A percentile compares a stretch with the other conserved stretches of the same genome.
Evolutionary conservation across 768 basidiomycete genomes (phyloP).

Genomic region (Leccinum fibrillosum): DNA sequence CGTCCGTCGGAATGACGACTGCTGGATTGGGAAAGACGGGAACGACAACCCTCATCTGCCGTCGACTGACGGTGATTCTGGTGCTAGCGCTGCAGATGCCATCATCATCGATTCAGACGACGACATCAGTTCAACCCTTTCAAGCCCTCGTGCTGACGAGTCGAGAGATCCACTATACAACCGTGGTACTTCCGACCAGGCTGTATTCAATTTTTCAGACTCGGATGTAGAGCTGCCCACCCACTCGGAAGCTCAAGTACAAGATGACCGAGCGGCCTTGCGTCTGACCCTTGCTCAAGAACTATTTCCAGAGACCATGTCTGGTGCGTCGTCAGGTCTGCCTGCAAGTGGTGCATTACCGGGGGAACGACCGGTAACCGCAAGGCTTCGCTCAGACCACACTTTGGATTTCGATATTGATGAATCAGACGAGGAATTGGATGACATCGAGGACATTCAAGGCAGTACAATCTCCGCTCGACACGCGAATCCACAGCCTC

Average conservation of each 20-base stretch:
- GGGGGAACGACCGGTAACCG: neutral
- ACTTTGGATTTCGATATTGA: conserved; percentile 9
- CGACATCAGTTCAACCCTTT: neutral
- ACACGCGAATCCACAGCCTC: neutral
- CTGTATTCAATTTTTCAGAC: conserved; percentile 4
- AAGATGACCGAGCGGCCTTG: neutral
- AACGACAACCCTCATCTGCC: neutral
- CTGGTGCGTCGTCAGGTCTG: neutral
- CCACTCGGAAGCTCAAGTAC: conserved; percentile 1
- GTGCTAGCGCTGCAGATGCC: conserved; percentile 16
- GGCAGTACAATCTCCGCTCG: neutral
- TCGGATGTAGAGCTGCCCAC: conserved; percentile 9
- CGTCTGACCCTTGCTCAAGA: conserved; percentile 1
- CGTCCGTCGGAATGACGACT: neutral
- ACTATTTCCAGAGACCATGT: neutral
- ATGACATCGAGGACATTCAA: neutral
- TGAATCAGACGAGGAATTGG: neutral
- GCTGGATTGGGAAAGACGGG: neutral
- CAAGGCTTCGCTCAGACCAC: neutral
- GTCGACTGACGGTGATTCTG: conserved; percentile 1
- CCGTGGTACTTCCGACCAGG: neutral
- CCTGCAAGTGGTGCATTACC: neutral
- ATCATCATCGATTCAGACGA: conserved; percentile 24
- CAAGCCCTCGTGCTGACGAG: neutral
- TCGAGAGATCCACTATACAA: neutral